These are phyloP conservation scores for Mentha longifolia DNA, from an alignment of 257 asterid species.

Conservation along the genomic window DNA sequence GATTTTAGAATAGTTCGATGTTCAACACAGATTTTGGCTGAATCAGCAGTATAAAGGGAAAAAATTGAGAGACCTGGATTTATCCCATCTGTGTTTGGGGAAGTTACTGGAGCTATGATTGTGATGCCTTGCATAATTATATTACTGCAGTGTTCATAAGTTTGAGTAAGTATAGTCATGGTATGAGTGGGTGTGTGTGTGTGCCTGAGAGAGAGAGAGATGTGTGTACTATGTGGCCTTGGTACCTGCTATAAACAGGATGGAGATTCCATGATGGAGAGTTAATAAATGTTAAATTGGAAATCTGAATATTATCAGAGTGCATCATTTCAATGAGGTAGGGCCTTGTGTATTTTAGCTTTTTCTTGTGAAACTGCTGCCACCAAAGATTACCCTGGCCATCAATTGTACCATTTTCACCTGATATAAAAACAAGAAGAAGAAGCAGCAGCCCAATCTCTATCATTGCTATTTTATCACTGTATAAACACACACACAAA, in stretches of 20 bases:
- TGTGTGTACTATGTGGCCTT: neutral
- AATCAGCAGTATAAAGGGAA: neutral
- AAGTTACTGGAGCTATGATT: slow-evolving; percentile 77
- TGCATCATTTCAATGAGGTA: slow-evolving; percentile 85
- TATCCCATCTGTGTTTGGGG: slow-evolving; percentile 96
- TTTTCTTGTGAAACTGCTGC: slow-evolving; percentile 79
- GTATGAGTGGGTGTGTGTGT: neutral
- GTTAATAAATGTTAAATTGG: slow-evolving; percentile 68
- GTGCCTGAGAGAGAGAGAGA: neutral
- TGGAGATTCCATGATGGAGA: slow-evolving; percentile 94
- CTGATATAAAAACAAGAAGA: slow-evolving; percentile 35
- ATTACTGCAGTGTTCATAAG: slow-evolving; percentile 56
- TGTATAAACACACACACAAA: neutral
- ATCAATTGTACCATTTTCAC: slow-evolving; percentile 84
- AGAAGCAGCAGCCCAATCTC: neutral
- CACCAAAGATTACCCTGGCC: slow-evolving; percentile 90
- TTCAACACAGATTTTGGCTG: neutral
- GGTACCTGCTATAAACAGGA: slow-evolving; percentile 84
- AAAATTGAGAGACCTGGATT: slow-evolving; percentile 60
- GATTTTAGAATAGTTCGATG: neutral
- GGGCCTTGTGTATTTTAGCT: slow-evolving; percentile 80
- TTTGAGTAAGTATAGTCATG: neutral
- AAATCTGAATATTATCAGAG: slow-evolving; percentile 72
- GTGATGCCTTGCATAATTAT: slow-evolving; percentile 78
- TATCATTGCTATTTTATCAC: neutral